Evolutionary conservation across 495 filamentous ascomycete species (phyloP).

Genomic region (Astrothelium subdiscretum): DNA sequence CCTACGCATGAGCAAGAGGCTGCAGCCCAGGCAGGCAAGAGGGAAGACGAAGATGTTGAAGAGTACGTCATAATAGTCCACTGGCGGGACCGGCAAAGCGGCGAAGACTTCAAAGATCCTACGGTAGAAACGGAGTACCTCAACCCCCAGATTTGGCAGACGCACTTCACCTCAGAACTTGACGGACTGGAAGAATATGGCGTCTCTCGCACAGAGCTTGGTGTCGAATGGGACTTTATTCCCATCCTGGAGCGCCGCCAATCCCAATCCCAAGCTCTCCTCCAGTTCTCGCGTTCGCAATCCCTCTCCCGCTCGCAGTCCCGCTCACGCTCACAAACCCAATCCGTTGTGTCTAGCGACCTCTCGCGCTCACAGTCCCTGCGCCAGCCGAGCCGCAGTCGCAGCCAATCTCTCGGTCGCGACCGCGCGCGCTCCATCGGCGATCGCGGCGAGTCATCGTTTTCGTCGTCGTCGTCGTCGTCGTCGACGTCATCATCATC

Average conservation of each 20-base stretch:
- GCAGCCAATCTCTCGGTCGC: neutral
- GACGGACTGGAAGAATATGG: neutral
- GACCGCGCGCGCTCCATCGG: neutral
- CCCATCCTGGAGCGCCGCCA: neutral
- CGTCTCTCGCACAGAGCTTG: neutral
- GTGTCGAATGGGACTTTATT: neutral
- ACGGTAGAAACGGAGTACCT: neutral
- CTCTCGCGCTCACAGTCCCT: neutral
- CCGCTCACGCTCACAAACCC: neutral
- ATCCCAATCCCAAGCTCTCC: neutral
- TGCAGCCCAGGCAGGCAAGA: neutral
- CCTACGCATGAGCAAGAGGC: neutral
- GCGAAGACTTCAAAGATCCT: neutral
- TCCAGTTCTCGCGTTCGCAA: neutral
- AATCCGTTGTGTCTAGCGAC: neutral
- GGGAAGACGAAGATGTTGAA: neutral
- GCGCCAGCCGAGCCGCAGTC: neutral
- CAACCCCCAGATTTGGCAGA: neutral
- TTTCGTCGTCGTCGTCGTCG: too few species aligned
- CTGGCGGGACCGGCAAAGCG: neutral
- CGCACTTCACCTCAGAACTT: neutral
- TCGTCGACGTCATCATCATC: too few species aligned
- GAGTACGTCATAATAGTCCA: neutral
- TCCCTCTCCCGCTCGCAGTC: neutral
- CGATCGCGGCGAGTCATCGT: neutral